These are phyloP conservation scores for Phytophthora niederhauseri DNA, from an alignment of 352 stramenopile genomes.

Conservation along the genomic window DNA sequence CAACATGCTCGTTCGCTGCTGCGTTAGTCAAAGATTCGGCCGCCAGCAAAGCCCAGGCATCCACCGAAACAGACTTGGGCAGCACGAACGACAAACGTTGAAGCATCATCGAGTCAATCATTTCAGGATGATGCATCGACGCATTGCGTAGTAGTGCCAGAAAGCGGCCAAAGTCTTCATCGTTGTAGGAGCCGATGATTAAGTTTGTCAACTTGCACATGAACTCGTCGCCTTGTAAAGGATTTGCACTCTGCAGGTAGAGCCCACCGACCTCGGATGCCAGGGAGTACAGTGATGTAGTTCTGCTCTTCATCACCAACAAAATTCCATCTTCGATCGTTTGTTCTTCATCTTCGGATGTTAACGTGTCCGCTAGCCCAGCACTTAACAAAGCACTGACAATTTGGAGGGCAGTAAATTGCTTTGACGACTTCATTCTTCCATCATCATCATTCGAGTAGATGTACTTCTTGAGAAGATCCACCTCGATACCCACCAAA, in stretches of 20 bases:
- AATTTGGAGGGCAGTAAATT: constrained; percentile 62
- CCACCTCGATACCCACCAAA: constrained; percentile 44
- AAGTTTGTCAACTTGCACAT: constrained; percentile 45
- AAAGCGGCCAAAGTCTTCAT: constrained; percentile 75
- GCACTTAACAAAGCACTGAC: constrained; percentile 62
- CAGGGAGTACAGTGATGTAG: constrained; percentile 55
- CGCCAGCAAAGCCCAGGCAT: constrained; percentile 62
- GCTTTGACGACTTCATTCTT: constrained; percentile 48
- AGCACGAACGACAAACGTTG: constrained; percentile 72
- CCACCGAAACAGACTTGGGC: constrained; percentile 57
- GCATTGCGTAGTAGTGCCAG: constrained; percentile 65
- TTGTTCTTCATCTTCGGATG: constrained; percentile 21
- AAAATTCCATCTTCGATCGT: constrained; percentile 62
- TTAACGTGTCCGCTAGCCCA: constrained; percentile 34
- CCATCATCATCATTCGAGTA: constrained; percentile 44
- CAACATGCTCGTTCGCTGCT: constrained; percentile 43
- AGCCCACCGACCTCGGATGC: constrained; percentile 73
- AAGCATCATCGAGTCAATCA: constrained; percentile 76
- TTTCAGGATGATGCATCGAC: constrained; percentile 55
- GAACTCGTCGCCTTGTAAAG: constrained; percentile 28
- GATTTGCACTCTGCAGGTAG: constrained; percentile 32
- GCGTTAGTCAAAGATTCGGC: constrained; percentile 53
- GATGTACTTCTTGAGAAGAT: constrained; percentile 45
- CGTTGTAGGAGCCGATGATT: constrained; percentile 56
- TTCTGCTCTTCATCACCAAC: constrained; percentile 52